Conservation (phyloP, 1,284 basidiomycete genomes). For the Anthracocystis panici-leucophaei region DNA sequence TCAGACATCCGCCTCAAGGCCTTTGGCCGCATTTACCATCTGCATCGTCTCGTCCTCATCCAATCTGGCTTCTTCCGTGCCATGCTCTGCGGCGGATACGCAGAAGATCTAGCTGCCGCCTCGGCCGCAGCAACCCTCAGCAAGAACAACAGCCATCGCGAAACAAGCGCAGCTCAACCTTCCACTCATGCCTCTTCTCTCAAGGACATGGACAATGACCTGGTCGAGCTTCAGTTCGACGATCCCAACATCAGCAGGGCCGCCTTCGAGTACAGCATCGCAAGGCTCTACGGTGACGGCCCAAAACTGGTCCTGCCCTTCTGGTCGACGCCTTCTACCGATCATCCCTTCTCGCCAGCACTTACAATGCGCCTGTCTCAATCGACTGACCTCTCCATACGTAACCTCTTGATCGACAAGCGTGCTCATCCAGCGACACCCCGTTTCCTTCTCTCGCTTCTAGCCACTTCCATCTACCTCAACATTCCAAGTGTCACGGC, state of each 20-base stretch:
- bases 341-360: slow-evolving; percentile 75
- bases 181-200: slow-evolving; percentile 1
- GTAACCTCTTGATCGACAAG: slow-evolving; percentile 47
- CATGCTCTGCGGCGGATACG: slow-evolving; percentile 60
- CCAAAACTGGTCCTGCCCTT: slow-evolving; percentile 58
- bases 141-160: slow-evolving; percentile 29
- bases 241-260: slow-evolving; percentile 64
- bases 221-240: slow-evolving; percentile 55
- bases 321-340: slow-evolving; percentile 53
- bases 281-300: slow-evolving; percentile 60
- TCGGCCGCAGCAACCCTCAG: slow-evolving; percentile 42
- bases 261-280: slow-evolving; percentile 64
- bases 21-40: slow-evolving; percentile 57
- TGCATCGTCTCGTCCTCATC: slow-evolving; percentile 62
- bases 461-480: slow-evolving; percentile 87
- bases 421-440: slow-evolving; percentile 79
- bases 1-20: slow-evolving; percentile 57
- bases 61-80: slow-evolving; percentile 65
- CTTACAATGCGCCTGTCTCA: slow-evolving; percentile 71
- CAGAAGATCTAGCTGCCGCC: slow-evolving; percentile 48
- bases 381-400: slow-evolving; percentile 72
- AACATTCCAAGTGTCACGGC: slow-evolving; percentile 82
- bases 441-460: slow-evolving; percentile 83
- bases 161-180: slow-evolving; percentile 2
- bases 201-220: slow-evolving; percentile 25